Percentiles rank a stretch among this genome's conserved stretches.
phyloP scores from a whole-genome alignment of 805 yeast species.

The Yamadazyma ubonensis region DNA sequence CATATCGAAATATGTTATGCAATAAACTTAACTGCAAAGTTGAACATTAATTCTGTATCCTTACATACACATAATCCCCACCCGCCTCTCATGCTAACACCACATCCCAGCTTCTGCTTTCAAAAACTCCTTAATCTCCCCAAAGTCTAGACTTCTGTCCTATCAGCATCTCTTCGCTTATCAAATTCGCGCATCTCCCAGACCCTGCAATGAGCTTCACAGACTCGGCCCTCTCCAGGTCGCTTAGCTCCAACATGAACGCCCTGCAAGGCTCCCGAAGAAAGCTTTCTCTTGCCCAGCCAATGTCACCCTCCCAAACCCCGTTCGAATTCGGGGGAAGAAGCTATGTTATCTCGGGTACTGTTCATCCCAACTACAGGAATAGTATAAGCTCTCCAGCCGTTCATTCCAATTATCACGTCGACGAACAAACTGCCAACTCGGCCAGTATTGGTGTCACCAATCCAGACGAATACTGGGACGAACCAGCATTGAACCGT shows the following conservation, averaged over 20 bases:
- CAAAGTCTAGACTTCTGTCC: no score
- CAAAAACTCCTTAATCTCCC: no score
- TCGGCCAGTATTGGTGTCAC: conserved; percentile 58
- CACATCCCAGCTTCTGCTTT: no score
- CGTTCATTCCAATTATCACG: conserved; percentile 47
- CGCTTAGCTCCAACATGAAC: conserved; percentile 1
- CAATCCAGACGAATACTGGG: conserved; percentile 18
- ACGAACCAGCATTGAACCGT: neutral
- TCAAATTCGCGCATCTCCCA: conserved; percentile 1
- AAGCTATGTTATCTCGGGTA: conserved; percentile 30
- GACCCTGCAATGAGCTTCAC: neutral
- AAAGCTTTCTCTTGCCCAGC: conserved; percentile 1
- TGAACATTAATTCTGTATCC: no score
- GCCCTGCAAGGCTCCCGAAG: no score
- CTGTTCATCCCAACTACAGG: conserved; percentile 22
- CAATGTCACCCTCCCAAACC: conserved; percentile 18
- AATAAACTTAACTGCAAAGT: no score
- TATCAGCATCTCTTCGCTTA: neutral
- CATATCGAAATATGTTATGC: no score
- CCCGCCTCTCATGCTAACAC: no score
- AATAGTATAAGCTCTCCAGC: conserved; percentile 39
- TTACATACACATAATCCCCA: no score
- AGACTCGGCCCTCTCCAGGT: conserved; percentile 2
- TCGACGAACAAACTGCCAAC: conserved; percentile 58
- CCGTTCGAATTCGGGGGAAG: conserved; percentile 44